Base-by-base conservation (phyloP, 176 grass and related monocot species). In the Rhipidocladum racemiflorum region DNA sequence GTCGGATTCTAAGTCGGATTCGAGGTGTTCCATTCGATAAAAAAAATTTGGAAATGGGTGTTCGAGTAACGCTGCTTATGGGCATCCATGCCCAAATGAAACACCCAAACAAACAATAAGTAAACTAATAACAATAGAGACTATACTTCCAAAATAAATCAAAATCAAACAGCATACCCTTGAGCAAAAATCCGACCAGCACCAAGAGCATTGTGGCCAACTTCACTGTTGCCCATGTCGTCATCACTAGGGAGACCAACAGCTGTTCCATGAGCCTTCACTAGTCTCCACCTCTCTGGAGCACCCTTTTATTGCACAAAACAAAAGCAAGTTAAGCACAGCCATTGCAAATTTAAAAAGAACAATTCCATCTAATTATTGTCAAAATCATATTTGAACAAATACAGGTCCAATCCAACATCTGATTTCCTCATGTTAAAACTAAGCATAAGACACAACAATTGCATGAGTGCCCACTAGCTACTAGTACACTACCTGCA, bases 211-310 rank as follows among this genome's bases (percentile, higher is more conserved):
- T 98, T 95, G 87, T 98, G 95, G n/a, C 92, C 95, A 43, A 98
- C 95, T 86, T 98, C 96, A 88, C 96, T 98, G 82, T 98, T 98
- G 61, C 96, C 96, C 96, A 95, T 98, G 85, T 98, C 96, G 51
- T 98, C 96, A 2, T 95, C 92, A 79, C 66, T 88, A 57, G 96
- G 96, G n/a, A 98, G 90, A 38, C 96, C 92, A 14, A 98, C 96
- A 5, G 96, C 96, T 45, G 87, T 95, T 85, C 96, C 96, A 80
- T 95, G 96, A 88, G 96, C 92, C 89, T 93, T 95, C 56, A 95
- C 89, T 36, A 99, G 84, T 39, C 35, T 99, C 96, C 96, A 99
- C 65, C 34, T 95, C 85, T 95, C 96, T 54, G 87, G 96, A 77
- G 91, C 92, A 91, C 89, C 91, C 89, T 99, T 30, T 83, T 81